phyloP scores from a whole-genome alignment of 345 rosid species.

The Pistacia vera region DNA sequence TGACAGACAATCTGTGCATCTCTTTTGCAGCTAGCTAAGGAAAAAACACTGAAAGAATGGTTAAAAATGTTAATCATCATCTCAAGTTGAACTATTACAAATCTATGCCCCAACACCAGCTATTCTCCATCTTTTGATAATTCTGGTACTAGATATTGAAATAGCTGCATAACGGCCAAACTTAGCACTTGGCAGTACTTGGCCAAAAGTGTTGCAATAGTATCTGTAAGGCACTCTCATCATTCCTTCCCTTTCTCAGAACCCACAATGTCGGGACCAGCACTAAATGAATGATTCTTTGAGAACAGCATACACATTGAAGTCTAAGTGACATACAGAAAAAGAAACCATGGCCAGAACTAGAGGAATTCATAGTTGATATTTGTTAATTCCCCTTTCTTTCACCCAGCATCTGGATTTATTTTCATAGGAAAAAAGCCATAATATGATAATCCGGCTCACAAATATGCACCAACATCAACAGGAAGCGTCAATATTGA shows the following conservation, averaged over 20 bases:
- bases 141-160: background rate
- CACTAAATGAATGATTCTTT: background rate
- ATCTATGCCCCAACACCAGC: background rate
- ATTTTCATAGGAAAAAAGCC: background rate
- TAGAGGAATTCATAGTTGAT: background rate
- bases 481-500: constrained; percentile 1
- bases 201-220: background rate
- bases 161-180: background rate
- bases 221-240: background rate
- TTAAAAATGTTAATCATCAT: background rate
- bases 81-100: background rate
- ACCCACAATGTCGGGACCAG: background rate
- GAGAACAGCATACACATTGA: background rate
- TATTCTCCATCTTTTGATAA: background rate
- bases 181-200: background rate
- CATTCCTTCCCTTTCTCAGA: background rate
- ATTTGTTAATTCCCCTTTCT: background rate
- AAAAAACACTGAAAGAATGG: background rate
- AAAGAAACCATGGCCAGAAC: background rate
- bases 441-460: background rate
- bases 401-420: constrained; percentile 1
- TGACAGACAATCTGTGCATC: background rate
- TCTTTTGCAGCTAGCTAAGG: background rate
- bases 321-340: background rate
- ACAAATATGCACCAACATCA: background rate